Percentiles rank a stretch among this genome's conserved stretches.
These are phyloP conservation scores for Chaetoceros muelleri DNA, from an alignment of 108 stramenopile genomes.

Conservation along the genomic window DNA sequence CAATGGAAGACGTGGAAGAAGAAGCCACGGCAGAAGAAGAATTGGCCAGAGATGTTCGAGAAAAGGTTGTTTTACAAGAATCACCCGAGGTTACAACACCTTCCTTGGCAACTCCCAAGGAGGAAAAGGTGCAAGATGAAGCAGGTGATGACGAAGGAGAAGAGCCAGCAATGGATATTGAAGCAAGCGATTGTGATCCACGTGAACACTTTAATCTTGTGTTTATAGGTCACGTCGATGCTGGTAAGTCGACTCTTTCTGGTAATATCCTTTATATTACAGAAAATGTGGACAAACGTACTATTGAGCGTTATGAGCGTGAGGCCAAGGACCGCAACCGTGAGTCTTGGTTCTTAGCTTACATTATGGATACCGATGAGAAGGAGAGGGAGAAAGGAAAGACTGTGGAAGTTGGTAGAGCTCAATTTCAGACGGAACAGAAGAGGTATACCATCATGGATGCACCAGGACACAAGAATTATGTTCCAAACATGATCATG, in stretches of 20 bases:
- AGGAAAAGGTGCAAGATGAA: constrained; percentile 11
- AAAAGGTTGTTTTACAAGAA: constrained; percentile 37
- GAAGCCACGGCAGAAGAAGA: constrained; percentile 18
- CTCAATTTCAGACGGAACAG: constrained; percentile 88
- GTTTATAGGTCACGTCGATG: constrained; percentile 98
- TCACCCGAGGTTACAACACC: constrained; percentile 7
- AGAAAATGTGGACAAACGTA: constrained; percentile 98
- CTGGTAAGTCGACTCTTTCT: constrained; percentile 96
- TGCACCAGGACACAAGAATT: constrained; percentile 99
- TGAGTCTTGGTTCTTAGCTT: constrained; percentile 99
- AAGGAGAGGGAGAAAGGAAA: constrained; percentile 99
- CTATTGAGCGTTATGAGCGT: constrained; percentile 95
- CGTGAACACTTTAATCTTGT: constrained; percentile 97
- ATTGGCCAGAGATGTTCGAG: constrained; percentile 28
- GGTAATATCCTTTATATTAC: constrained; percentile 97
- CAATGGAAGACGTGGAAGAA: constrained; percentile 19
- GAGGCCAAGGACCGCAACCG: constrained; percentile 99
- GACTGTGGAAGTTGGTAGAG: constrained; percentile 98
- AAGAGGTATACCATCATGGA: constrained; percentile 99
- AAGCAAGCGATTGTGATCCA: constrained; percentile 84
- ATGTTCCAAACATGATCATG: constrained; percentile 99
- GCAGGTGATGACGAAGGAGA: constrained; percentile 33
- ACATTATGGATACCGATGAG: constrained; percentile 99
- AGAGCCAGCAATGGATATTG: constrained; percentile 21
- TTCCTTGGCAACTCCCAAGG: not conserved